phyloP scores from a whole-genome alignment of 768 basidiomycete species.

The Mycena chlorophos region DNA sequence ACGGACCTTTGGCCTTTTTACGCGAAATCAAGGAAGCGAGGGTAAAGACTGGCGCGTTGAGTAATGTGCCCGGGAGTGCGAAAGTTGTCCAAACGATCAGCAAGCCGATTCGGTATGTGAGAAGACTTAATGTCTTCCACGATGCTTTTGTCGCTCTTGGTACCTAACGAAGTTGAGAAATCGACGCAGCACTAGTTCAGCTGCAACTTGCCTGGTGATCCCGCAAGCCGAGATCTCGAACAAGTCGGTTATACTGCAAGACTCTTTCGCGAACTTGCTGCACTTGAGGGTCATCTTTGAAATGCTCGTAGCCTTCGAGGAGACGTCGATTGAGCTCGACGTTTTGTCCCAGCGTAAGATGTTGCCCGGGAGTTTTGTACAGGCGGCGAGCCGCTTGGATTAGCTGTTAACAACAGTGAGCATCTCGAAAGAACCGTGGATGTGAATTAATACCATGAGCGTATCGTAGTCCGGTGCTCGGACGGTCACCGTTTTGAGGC shows the following conservation, averaged over 20 bases:
- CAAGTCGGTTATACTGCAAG: slow-evolving; percentile 82
- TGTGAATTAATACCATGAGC: slow-evolving; percentile 76
- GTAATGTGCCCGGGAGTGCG: slow-evolving; percentile 84
- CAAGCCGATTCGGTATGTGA: slow-evolving; percentile 78
- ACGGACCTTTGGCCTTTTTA: slow-evolving; percentile 80
- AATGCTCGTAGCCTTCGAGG: slow-evolving; percentile 87
- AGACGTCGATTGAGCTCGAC: slow-evolving; percentile 92
- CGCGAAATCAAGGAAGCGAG: slow-evolving; percentile 84
- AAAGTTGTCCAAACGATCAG: slow-evolving; percentile 78
- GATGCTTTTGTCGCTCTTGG: slow-evolving; percentile 81
- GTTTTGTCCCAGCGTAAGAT: slow-evolving; percentile 92
- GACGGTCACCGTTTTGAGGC: slow-evolving; percentile 91
- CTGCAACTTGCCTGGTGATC: slow-evolving; percentile 76
- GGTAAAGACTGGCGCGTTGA: slow-evolving; percentile 92
- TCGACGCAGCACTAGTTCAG: neutral
- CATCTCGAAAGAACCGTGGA: neutral
- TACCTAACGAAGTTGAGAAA: slow-evolving; percentile 48
- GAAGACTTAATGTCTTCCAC: slow-evolving; percentile 82
- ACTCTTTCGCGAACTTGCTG: slow-evolving; percentile 78
- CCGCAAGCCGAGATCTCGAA: slow-evolving; percentile 86
- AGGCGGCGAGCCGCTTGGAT: slow-evolving; percentile 92
- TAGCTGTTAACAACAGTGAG: slow-evolving; percentile 52
- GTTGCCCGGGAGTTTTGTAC: slow-evolving; percentile 92
- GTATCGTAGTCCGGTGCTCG: slow-evolving; percentile 97
- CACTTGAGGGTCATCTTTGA: slow-evolving; percentile 89